These are phyloP conservation scores for Syzygium oleosum DNA, from an alignment of 345 rosid species.

Conservation along the genomic window DNA sequence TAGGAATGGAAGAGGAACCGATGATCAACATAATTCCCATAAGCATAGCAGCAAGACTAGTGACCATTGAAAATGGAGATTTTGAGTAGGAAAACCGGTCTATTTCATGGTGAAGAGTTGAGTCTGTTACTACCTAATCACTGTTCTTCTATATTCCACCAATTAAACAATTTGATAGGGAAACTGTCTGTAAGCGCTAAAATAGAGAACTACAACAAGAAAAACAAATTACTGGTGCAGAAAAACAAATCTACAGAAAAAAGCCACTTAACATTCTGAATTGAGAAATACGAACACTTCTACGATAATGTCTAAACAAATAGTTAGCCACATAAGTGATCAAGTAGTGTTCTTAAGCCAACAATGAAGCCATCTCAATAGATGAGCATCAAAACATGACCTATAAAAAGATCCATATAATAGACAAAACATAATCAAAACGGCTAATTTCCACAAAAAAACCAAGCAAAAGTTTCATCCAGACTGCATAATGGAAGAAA, in stretches of 20 bases:
- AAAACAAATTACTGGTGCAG: background rate
- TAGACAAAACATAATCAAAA: background rate
- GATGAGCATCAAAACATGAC: background rate
- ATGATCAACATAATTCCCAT: background rate
- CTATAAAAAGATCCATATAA: background rate
- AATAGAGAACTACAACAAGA: background rate
- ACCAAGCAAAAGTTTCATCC: background rate
- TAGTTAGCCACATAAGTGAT: background rate
- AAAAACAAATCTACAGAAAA: background rate
- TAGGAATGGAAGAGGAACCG: background rate
- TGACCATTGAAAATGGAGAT: background rate
- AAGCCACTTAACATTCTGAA: background rate
- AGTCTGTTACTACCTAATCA: background rate
- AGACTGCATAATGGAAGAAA: background rate
- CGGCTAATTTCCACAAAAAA: background rate
- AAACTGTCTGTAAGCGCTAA: background rate
- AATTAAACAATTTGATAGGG: background rate
- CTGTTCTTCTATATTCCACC: background rate
- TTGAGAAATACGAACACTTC: background rate
- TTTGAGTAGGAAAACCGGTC: background rate
- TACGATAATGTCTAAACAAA: background rate
- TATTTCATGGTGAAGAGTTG: background rate
- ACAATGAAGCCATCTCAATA: background rate
- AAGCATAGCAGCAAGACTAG: background rate
- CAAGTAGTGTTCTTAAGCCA: background rate